Evolutionary conservation across 2,329 filamentous ascomycete genomes (phyloP).

Genomic region (Pyrenophora graminea): DNA sequence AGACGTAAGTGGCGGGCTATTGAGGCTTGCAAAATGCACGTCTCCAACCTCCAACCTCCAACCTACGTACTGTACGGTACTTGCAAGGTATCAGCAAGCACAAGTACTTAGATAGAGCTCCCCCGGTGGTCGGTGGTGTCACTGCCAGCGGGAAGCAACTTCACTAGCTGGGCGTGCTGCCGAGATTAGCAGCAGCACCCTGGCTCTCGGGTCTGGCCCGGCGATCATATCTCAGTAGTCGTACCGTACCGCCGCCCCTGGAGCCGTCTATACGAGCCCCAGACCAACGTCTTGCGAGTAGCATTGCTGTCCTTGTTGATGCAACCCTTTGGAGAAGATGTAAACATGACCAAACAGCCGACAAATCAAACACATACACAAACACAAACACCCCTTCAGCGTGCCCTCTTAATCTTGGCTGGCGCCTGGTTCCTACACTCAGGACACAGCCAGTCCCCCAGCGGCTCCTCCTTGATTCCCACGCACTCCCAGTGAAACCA

Average conservation of each 20-base stretch:
- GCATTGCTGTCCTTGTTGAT: no score
- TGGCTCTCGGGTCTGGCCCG: slow-evolving; percentile 12
- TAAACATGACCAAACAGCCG: no score
- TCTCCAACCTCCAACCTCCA: no score
- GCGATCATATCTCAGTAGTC: slow-evolving; percentile 1
- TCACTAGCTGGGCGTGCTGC: not conserved
- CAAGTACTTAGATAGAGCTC: no score
- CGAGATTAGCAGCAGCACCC: slow-evolving; percentile 8
- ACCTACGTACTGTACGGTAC: no score
- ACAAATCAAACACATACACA: no score
- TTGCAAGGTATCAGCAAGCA: no score
- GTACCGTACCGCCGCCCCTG: not conserved
- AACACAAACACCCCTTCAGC: slow-evolving; percentile 17
- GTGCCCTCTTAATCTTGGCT: slow-evolving; percentile 48
- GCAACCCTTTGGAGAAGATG: no score
- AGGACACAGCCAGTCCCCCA: slow-evolving; percentile 57
- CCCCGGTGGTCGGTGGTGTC: not conserved
- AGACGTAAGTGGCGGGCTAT: not conserved
- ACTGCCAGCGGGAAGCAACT: not conserved
- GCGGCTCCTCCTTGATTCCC: slow-evolving; percentile 55
- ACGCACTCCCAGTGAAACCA: slow-evolving; percentile 82
- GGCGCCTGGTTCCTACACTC: slow-evolving; percentile 46
- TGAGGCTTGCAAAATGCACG: no score
- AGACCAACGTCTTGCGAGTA: no score
- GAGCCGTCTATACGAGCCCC: not conserved